A percentile compares a stretch with the other conserved stretches of the same genome.
phyloP scores from a whole-genome alignment of 805 yeast genomes.

The Cyberlindnera subsufficiens region DNA sequence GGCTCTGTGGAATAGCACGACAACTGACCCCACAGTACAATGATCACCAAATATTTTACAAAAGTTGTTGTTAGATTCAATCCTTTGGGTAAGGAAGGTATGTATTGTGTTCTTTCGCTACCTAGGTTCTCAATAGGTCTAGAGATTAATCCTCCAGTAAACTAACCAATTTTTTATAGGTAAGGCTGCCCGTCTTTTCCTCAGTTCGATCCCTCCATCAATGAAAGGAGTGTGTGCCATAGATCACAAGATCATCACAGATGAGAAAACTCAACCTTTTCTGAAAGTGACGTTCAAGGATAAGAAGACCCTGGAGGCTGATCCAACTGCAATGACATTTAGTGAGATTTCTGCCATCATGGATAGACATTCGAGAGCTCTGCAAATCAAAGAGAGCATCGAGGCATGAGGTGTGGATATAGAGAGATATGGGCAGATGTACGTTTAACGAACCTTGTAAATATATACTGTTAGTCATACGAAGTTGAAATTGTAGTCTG shows the following conservation, averaged over 20 bases:
- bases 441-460: too few species aligned
- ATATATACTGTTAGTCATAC: too few species aligned
- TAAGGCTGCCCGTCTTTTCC: slow-evolving; percentile 71
- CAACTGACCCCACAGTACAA: slow-evolving; percentile 20
- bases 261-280: slow-evolving; percentile 45
- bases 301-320: slow-evolving; percentile 60
- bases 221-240: slow-evolving; percentile 57
- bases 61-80: slow-evolving; percentile 72
- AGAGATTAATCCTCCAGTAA: background rate
- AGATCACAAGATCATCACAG: slow-evolving; percentile 53
- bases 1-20: too few species aligned
- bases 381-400: slow-evolving; percentile 71
- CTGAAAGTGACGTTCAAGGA: slow-evolving; percentile 78
- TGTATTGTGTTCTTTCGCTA: slow-evolving; percentile 19
- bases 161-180: slow-evolving; percentile 31
- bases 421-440: background rate
- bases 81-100: slow-evolving; percentile 64
- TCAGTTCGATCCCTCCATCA: slow-evolving; percentile 75
- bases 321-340: slow-evolving; percentile 53
- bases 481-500: too few species aligned
- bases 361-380: slow-evolving; percentile 77
- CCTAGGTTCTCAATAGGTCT: background rate
- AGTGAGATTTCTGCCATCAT: slow-evolving; percentile 60
- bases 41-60: slow-evolving; percentile 90
- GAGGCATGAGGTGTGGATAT: slow-evolving; percentile 22